Conservation (phyloP, 257 asterid genomes). For the Solanum peruvianum region DNA sequence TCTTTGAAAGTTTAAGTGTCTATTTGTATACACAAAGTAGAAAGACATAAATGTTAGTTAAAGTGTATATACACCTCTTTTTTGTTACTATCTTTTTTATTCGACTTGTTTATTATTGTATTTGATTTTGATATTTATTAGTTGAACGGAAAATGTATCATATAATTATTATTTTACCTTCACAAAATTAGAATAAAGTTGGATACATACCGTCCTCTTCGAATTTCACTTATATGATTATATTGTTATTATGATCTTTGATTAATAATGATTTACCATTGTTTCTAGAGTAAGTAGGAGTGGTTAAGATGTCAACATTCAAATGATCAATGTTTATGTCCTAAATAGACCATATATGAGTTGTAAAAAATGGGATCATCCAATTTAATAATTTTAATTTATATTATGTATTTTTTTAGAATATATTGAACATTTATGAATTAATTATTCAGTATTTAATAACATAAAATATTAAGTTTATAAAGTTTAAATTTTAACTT, state of each 20-base stretch:
- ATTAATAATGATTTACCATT: background rate
- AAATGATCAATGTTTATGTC: background rate
- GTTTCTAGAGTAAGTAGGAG: background rate
- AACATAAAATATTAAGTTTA: background rate
- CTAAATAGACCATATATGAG: background rate
- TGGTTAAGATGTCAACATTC: background rate
- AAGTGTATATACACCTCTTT: background rate
- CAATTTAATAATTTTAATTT: background rate
- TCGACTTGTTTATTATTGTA: too few species aligned
- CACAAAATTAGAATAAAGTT: fast-evolving
- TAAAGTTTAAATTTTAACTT: background rate
- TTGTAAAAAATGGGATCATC: background rate
- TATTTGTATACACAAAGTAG: background rate
- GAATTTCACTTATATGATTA: fast-evolving
- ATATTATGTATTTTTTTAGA: background rate
- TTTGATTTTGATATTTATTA: too few species aligned
- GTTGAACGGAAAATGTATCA: background rate
- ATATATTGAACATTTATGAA: background rate
- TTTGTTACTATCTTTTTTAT: too few species aligned
- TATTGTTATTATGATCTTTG: background rate
- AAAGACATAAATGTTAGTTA: fast-evolving
- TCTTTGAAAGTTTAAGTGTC: background rate
- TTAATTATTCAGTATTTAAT: background rate
- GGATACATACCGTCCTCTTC: background rate
- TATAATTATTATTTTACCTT: background rate